Evolutionary conservation across 495 filamentous ascomycete genomes (phyloP).

Genomic region (Margaritispora aquatica): DNA sequence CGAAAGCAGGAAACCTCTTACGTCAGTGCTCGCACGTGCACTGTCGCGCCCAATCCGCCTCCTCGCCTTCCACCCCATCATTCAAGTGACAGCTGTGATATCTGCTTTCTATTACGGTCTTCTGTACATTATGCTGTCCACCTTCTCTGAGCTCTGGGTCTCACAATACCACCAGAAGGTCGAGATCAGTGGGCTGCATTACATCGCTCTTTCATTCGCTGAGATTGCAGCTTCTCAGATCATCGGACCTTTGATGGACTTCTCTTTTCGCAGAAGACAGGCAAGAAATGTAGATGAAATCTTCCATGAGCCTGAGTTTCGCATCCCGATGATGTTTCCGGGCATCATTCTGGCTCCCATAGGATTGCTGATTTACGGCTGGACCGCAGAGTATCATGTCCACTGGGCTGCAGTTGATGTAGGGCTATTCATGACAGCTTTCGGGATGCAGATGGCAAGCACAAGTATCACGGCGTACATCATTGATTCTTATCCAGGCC

Average conservation of each 20-base stretch:
- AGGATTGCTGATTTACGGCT: slow-evolving; percentile 66
- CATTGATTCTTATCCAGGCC: slow-evolving; percentile 12
- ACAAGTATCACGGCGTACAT: slow-evolving; percentile 45
- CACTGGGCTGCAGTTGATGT: slow-evolving; percentile 64
- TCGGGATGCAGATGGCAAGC: slow-evolving; percentile 76
- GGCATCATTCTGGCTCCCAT: slow-evolving; percentile 51
- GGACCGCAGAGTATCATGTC: slow-evolving; percentile 36
- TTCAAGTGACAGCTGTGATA: slow-evolving; percentile 60
- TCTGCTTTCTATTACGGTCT: slow-evolving; percentile 45
- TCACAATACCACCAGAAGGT: slow-evolving; percentile 60
- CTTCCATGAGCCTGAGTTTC: slow-evolving; percentile 52
- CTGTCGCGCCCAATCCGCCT: slow-evolving; percentile 71
- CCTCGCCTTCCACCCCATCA: slow-evolving; percentile 69
- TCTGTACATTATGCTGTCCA: slow-evolving; percentile 59
- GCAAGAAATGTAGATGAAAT: slow-evolving; percentile 53
- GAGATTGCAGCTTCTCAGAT: slow-evolving; percentile 57
- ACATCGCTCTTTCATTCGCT: slow-evolving; percentile 66
- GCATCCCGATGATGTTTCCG: slow-evolving; percentile 74
- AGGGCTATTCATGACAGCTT: slow-evolving; percentile 66
- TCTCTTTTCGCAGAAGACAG: slow-evolving; percentile 57
- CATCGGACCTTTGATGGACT: slow-evolving; percentile 63
- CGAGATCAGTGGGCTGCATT: slow-evolving; percentile 55
- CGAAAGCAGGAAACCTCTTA: slow-evolving; percentile 45
- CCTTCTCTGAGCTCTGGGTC: slow-evolving; percentile 68
- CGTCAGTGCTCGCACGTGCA: slow-evolving; percentile 53